Base-by-base conservation (phyloP, 1,284 basidiomycete species). In the Pholiota adiposa region DNA sequence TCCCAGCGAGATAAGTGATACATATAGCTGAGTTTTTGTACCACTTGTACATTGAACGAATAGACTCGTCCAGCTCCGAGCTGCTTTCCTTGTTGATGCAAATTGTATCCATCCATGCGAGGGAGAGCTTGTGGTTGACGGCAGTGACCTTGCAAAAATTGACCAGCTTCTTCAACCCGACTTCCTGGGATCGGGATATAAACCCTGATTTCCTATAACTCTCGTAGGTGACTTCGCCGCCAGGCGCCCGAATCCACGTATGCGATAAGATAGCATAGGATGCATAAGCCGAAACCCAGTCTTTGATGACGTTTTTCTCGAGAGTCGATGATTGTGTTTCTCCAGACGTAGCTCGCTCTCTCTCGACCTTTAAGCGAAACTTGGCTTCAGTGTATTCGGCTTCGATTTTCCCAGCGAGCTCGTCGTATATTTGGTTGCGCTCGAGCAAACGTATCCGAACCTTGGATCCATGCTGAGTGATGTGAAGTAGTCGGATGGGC, bases 21-120 rank as follows among this genome's bases (percentile, higher is more conserved):
- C 53, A 59, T 18, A 54, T 38, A 38, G 48, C 25, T 1, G 58
- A 54, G 36, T 54, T 29, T 3, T n/a, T 21, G 27, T 59, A 59
- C 58, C 58, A 59, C 11, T 43, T 44, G 25, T 59, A 55, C 58
- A 59, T 59, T 2, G 58, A 59, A 6, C 52, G 58, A 34, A 59
- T 54, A 2, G 58, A 59, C 29, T 59, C 58, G 14, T 59, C 58
- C 8, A 59, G 53, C 19, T 59, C 58, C 1, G 58, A 54, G 33
- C 44, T 54, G 29, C 58, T 59, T 19, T 50, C 52, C 38, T 59
- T 59, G 23, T 59, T 55, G 9, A 59, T 59, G 52, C 58, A 59
- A 9, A 59, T 34, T 14, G 58, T 54, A 25, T 59, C 58, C 25
- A 59, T 40, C 58, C 58, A 59, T 1, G 52, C 58, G 19, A 59